A percentile compares a stretch with the other conserved stretches of the same genome.
These are phyloP conservation scores for Tephrocybe sp. DNA, from an alignment of 768 basidiomycete genomes.

Conservation along the genomic window DNA sequence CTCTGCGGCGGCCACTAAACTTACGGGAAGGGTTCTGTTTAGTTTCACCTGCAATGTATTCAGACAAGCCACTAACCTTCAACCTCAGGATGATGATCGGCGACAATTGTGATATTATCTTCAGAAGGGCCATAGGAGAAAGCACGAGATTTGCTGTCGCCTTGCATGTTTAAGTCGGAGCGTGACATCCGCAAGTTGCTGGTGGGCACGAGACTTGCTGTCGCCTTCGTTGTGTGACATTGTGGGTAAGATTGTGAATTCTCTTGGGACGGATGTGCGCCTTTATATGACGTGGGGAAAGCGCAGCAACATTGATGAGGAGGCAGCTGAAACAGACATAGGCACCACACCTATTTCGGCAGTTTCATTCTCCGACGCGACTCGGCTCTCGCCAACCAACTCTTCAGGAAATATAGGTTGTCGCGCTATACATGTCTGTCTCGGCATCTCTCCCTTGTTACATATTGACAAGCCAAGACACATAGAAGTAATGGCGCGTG, in stretches of 20 bases:
- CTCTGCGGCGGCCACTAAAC: too few relatives aligned
- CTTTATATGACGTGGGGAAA: slow-evolving; percentile 10
- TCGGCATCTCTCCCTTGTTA: too few relatives aligned
- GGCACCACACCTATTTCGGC: background rate
- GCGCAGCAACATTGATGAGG: slow-evolving; percentile 2
- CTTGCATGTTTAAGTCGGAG: too few relatives aligned
- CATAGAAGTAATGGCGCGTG: background rate
- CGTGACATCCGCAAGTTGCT: too few relatives aligned
- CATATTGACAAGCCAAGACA: background rate
- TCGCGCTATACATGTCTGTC: too few relatives aligned
- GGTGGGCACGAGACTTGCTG: slow-evolving; percentile 56
- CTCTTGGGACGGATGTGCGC: slow-evolving; percentile 2
- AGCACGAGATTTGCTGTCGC: too few relatives aligned
- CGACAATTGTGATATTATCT: slow-evolving; percentile 53
- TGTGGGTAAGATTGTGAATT: background rate
- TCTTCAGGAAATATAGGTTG: background rate
- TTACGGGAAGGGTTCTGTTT: too few relatives aligned
- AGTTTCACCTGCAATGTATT: too few relatives aligned
- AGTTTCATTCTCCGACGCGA: background rate
- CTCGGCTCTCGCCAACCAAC: too few relatives aligned
- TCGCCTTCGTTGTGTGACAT: slow-evolving; percentile 35
- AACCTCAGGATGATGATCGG: slow-evolving; percentile 69
- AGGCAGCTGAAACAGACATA: background rate
- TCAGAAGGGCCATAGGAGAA: too few relatives aligned
- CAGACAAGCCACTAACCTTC: slow-evolving; percentile 44